Base-by-base conservation (phyloP, 129 eudicot species). In the Helichrysum umbraculigerum region DNA sequence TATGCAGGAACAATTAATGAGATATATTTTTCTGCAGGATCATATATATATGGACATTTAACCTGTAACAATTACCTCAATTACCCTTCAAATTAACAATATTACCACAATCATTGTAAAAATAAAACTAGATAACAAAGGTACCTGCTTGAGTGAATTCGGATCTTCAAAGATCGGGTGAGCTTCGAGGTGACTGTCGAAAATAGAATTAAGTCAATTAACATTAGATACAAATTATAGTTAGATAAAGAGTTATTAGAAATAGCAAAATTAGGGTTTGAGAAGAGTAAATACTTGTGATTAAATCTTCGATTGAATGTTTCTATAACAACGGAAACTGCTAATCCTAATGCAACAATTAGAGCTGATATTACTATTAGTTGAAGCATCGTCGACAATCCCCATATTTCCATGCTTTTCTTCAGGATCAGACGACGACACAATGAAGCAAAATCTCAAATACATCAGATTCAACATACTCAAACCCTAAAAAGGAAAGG, bases 81-180 rank as follows among this genome's bases (percentile, higher is more conserved):
- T 47, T 47, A 47, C 16, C 6, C n/a, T 3, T 0, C 54, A 47
- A 47, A 2, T 12, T 14, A 47, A n/a, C 12, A 47, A 47, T 12
- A 47, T 14, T 14, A 47, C 54, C 3, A 1, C 28, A 25, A 25
- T 25, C 1, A 25, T 25, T 25, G 1, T 25, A 47, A 47, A 12
- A 47, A 3, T 21, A 61, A 61, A 25, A 47, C 6, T 47, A 42
- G 37, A 34, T 71, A 30, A 30, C 11, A 39, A 61, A 68, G 16
- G 41, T 61, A 94, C 98, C 88, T 81, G 90, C 76, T 88, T 87
- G 70, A 91, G 59, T 1, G 98, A 94, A 89, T 91, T 94, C n/a
- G 98, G 98, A 88, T 94, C 97, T 93, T 94, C 97, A 73, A 94
- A 81, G 9, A 91, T 81, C 66, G 98, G 96, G 62, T 86, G 87